Evolutionary conservation across 2,329 filamentous ascomycete species (phyloP).

Genomic region (Pseudocercospora vitis): DNA sequence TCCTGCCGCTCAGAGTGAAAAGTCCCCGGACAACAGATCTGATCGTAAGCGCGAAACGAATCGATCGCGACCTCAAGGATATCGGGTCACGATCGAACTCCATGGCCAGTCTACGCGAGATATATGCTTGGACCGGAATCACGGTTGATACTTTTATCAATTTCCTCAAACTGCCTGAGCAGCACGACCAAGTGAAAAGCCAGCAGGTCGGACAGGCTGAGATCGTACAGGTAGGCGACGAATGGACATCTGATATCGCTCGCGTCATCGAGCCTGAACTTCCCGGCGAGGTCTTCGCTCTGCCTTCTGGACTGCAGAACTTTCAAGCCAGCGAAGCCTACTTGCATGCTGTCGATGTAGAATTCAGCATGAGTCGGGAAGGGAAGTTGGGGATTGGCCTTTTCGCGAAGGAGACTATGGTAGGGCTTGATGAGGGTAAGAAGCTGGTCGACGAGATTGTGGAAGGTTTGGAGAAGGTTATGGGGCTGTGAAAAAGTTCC

Average conservation of each 20-base stretch:
- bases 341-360: conserved; percentile 56
- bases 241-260: conserved; percentile 24
- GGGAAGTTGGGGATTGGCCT: conserved; percentile 52
- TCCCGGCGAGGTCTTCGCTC: conserved; percentile 21
- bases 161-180: conserved; percentile 62
- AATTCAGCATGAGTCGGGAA: conserved; percentile 53
- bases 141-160: conserved; percentile 75
- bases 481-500: no score
- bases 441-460: conserved; percentile 39
- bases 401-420: conserved; percentile 50
- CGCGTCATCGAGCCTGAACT: conserved; percentile 10
- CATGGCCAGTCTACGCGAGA: conserved; percentile 66
- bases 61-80: conserved; percentile 67
- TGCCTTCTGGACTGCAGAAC: conserved; percentile 15
- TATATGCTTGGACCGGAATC: conserved; percentile 72
- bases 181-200: conserved; percentile 20
- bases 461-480: conserved; percentile 23
- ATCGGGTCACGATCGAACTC: conserved; percentile 60
- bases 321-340: conserved; percentile 32
- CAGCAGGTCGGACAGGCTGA: background rate
- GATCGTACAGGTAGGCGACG: conserved; percentile 30
- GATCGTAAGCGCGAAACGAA: conserved; percentile 54
- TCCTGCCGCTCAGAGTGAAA: conserved; percentile 69
- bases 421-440: conserved; percentile 42
- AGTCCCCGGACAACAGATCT: conserved; percentile 40